Base-by-base conservation (phyloP, 768 basidiomycete species). In the Tulasnella sp. region DNA sequence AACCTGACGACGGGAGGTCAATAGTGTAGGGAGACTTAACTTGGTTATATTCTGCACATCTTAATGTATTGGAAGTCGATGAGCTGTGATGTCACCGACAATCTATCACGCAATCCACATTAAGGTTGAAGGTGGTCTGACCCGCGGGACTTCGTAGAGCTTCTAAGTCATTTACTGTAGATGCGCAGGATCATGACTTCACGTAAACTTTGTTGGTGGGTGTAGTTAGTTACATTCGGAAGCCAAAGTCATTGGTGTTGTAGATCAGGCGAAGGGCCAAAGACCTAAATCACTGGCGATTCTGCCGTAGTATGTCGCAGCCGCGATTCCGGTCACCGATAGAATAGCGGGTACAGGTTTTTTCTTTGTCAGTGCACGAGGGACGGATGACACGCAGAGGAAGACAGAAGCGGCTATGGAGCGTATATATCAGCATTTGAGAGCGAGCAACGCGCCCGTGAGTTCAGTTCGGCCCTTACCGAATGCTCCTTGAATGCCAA, bases 311-410 rank as follows among this genome's bases (percentile, higher is more conserved):
- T 93, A 93, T 52, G 83, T 74, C 5, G 87, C 88, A 8, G 89
- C 80, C 32, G 82, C 80, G 1, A 88, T 83, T 12, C 89, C 87
- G 5, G 89, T 87, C 26, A 85, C 79, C 11, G 90, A 84, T 39
- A 93, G 81, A 34, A 87, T 77, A 5, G 83, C 81, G 6, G 91
- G 91, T 0, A 94, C 84, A 1, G 92, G 91, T 3, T 90, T 90
- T 78, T 92, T 92, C 12, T 84, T 78, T 52, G 47, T 26, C 47
- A 52, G 22, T 44, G 86, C 81, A 52, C 91, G 87, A 5, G 91
- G 92, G 36, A 89, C 77, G 9, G 91, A 92, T 1, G 91, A 92
- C 35, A 90, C 79, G 67, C 92, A 81, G 34, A 92, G 83, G 11
- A 94, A 77, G 12, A 89, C 88, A 65, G 91, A 92, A 2, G 92